phyloP scores from a whole-genome alignment of 208 protist genomes.

The Acanthamoeba culbertsoni region DNA sequence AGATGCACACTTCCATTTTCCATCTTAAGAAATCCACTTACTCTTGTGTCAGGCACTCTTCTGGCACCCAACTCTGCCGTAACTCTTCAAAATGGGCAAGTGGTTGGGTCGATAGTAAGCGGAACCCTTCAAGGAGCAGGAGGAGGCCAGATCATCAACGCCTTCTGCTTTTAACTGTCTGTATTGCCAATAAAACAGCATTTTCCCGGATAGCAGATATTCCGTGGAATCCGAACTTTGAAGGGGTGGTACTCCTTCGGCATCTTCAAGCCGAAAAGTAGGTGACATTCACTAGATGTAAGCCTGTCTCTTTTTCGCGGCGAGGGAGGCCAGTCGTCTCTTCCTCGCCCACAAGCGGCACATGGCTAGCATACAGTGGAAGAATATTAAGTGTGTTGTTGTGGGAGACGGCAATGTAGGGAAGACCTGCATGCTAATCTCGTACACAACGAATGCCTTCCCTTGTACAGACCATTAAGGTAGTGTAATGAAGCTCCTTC shows the following conservation, averaged over 20 bases:
- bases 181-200: too few species aligned
- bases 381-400: neutral
- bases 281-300: too few species aligned
- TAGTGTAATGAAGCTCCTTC: neutral
- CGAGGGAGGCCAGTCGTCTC: neutral
- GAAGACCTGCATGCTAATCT: neutral
- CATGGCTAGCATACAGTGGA: neutral
- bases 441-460: conserved; percentile 10
- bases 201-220: too few species aligned
- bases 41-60: neutral
- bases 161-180: neutral
- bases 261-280: too few species aligned
- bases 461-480: neutral
- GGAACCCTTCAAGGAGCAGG: neutral
- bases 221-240: too few species aligned
- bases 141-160: neutral
- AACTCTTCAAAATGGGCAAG: neutral
- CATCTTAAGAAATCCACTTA: neutral
- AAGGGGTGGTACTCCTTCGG: neutral
- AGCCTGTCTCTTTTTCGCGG: neutral
- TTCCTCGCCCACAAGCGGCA: neutral
- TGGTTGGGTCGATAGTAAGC: neutral
- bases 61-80: neutral
- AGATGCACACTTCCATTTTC: neutral
- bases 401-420: neutral